Evolutionary conservation across 805 yeast species (phyloP), one percentile per base, ranked within the genome.

Genomic region (Blastobotrys chiropterorum): DNA sequence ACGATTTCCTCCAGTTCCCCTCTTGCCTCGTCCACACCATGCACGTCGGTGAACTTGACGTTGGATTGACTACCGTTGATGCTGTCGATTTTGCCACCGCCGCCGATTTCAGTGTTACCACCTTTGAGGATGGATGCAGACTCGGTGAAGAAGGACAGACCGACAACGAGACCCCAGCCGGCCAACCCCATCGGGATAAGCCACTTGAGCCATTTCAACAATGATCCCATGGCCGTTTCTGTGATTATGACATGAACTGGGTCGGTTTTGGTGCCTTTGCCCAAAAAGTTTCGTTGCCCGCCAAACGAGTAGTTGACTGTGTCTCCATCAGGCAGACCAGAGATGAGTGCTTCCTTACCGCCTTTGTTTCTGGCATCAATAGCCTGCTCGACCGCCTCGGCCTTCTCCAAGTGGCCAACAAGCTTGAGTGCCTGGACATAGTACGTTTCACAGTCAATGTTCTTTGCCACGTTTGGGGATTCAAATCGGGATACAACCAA

Each of bases 21-120:
- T 63, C 97, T 83, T 2, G 99, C 99, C 73, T 94, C 99, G 70
- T 95, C 99, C 56, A 92, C 95, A 52, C 99, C 99, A 64, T 90
- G 85, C 38, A 95, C 98, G 67, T 94, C 99, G 44, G 82, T 80
- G 68, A 94, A 94, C 66, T 82, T 83, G 40, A 90, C 97, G 41
- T 86, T 86, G 3, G 92, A 85, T 66, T 88, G 80, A 49, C 87
- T 90, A 61, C 90, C 96, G 43, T 88, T 85, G 64, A 86, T 85
- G 59, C 86, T 94, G 39, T 81, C 82, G 14, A 81, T 79, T 58
- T 86, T 90, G 13, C 85, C 68, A 58, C 79, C 77, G 40, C 60
- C 57, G 26, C 59, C 48, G 31, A 59, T 66, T 14, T 65, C 49
- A 21, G 57, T 49, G 38, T 53, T 59, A 14, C 69, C 67, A 21